Percentiles rank a stretch among this genome's conserved stretches.
Conservation (phyloP, 1,284 basidiomycete species). For the Ceratobasidium sp. region DNA sequence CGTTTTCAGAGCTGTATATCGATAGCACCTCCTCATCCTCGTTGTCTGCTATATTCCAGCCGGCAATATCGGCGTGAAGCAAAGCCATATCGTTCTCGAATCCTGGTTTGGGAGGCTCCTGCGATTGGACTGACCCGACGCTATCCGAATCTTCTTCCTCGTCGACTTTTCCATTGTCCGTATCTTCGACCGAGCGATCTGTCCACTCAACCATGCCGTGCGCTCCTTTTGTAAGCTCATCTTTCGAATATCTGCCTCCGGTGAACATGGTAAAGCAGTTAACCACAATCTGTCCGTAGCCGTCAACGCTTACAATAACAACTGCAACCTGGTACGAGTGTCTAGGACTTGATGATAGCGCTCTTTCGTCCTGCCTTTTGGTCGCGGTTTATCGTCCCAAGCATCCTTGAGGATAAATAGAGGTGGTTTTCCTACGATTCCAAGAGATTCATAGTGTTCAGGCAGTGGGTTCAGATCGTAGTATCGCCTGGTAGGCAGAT, state of each 20-base stretch:
- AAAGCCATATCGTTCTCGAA: no score
- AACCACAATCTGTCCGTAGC: neutral
- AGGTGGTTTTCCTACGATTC: neutral
- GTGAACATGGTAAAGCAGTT: neutral
- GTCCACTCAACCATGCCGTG: neutral
- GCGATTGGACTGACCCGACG: no score
- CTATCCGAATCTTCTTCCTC: no score
- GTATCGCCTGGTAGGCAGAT: no score
- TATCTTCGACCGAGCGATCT: neutral
- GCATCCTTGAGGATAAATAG: neutral
- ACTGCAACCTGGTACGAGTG: neutral
- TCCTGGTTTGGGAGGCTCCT: no score
- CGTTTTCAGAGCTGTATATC: neutral
- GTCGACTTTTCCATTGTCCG: neutral
- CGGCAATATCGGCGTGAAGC: no score
- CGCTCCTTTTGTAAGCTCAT: neutral
- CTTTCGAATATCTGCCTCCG: neutral
- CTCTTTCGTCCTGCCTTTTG: neutral
- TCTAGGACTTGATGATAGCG: neutral
- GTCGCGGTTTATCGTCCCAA: slow-evolving; percentile 1
- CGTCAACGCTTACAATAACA: neutral
- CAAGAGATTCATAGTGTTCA: neutral
- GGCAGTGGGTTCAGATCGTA: neutral
- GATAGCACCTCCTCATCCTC: neutral
- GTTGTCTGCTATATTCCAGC: neutral